phyloP scores from a whole-genome alignment of 352 stramenopile species.

The Saprolegnia diclina region DNA sequence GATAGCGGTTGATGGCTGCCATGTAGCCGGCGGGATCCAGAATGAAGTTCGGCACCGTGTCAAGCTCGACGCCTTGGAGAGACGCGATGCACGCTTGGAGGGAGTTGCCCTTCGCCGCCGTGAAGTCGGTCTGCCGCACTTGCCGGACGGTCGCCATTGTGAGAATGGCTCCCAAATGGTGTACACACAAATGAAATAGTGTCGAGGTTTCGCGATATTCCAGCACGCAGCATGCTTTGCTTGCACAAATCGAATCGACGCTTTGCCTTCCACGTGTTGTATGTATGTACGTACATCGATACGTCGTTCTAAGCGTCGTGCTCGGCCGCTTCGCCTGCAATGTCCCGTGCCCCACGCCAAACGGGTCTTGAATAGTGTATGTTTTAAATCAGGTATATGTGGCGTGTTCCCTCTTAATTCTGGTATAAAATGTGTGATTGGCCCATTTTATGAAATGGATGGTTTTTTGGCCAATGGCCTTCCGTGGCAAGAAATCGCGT shows the following conservation, averaged over 20 bases:
- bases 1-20: slow-evolving; percentile 30
- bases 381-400: not conserved
- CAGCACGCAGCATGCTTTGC: too few relatives aligned
- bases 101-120: slow-evolving; percentile 36
- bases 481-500: not conserved
- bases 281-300: too few relatives aligned
- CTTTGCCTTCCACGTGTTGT: too few relatives aligned
- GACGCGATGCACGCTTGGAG: slow-evolving; percentile 36
- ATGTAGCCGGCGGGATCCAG: slow-evolving; percentile 31
- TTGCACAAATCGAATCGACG: too few relatives aligned
- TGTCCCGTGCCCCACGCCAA: too few relatives aligned
- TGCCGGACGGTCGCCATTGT: not conserved
- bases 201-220: not conserved
- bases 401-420: not conserved
- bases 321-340: too few relatives aligned
- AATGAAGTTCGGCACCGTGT: slow-evolving; percentile 41
- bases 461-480: not conserved
- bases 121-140: slow-evolving; percentile 34
- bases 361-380: not conserved
- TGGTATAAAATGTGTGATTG: not conserved
- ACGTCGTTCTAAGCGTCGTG: too few relatives aligned
- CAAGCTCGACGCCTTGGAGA: slow-evolving; percentile 29
- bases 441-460: not conserved
- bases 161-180: not conserved
- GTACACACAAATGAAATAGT: too few relatives aligned